Evolutionary conservation across 805 yeast genomes (phyloP).

Genomic region (Peterozyma toletana): DNA sequence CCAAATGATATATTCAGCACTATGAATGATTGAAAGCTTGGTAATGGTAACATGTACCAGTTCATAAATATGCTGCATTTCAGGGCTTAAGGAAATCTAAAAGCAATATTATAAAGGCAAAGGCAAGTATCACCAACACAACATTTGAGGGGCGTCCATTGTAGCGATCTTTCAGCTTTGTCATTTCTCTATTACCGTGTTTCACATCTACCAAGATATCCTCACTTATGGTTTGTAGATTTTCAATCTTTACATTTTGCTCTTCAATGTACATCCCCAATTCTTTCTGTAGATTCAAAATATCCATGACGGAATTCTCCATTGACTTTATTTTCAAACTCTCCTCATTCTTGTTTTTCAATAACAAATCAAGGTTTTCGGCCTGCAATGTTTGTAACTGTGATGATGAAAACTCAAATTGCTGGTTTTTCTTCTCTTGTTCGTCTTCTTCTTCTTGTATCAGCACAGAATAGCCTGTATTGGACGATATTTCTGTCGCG

Average conservation of each 20-base stretch:
- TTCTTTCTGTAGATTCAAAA: constrained; percentile 41
- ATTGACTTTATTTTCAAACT: constrained; percentile 51
- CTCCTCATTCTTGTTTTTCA: constrained; percentile 52
- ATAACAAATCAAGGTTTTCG: constrained; percentile 49
- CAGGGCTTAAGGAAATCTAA: not conserved
- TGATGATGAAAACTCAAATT: constrained; percentile 30
- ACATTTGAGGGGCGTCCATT: not conserved
- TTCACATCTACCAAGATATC: constrained; percentile 1
- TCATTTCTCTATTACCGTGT: constrained; percentile 2
- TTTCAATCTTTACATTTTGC: constrained; percentile 4
- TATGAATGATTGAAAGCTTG: too few species aligned
- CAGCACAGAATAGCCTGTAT: constrained; percentile 17
- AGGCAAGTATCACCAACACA: not conserved
- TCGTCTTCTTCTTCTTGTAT: constrained; percentile 3
- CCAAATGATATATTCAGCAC: too few species aligned
- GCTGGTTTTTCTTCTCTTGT: not conserved
- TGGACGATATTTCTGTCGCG: constrained; percentile 21
- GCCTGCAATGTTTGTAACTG: constrained; percentile 50
- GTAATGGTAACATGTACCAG: not conserved
- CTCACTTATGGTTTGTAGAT: constrained; percentile 1
- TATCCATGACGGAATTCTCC: constrained; percentile 61
- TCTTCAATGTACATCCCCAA: not conserved
- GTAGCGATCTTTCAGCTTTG: not conserved
- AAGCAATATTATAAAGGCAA: not conserved
- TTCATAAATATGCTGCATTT: not conserved